Evolutionary conservation across 305 asterid genomes (phyloP), one percentile per base, ranked within the genome.

Genomic region (Coffea humblotiana): DNA sequence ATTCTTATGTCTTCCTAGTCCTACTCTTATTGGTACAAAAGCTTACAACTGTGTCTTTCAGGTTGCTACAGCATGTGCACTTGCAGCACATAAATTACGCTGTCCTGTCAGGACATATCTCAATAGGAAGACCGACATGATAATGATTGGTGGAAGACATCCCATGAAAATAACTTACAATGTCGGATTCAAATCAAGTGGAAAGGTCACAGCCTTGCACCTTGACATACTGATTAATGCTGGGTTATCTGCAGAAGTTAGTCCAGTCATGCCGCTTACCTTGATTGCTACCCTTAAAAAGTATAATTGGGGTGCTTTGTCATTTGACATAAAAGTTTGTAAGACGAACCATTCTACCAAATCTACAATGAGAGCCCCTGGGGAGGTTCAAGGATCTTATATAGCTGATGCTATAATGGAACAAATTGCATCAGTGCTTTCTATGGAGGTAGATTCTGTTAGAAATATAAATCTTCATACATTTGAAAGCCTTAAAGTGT

Each of bases 391-490:
- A 80, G 98, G 87, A 83, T 83, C 94, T 71, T 90, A 65, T 81
- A 83, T 93, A 43, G 92, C 98, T n/a, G 98, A 93, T 87, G 91
- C 94, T 79, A 84, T 93, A 83, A 77, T 93, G 3, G 98, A 93
- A 79, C 91, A 88, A 40, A 85, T 93, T 48, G 95, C 97, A 60
- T 85, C 90, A 7, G 25, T 78, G 27, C 89, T 93, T n/a, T 84
- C 86, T 4, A 48, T 88, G 81, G 93, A 88, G 49, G 93, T 82
- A 32, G 98, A 90, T 83, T 84, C 81, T 4, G 88, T 92, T 54
- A 87, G 97, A 76, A 69, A n/a, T 13, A 78, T 79, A 78, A 93
- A 93, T 82, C 78, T 92, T 66, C 98, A 93, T 80, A 85, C 90
- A 23, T 84, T 81, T 63, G 91, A 91, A 71, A 90, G 95, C 83